Percentiles rank a stretch among this genome's conserved stretches.
Evolutionary conservation across 2,329 filamentous ascomycete genomes (phyloP).

Genomic region (Aureobasidium sp.): DNA sequence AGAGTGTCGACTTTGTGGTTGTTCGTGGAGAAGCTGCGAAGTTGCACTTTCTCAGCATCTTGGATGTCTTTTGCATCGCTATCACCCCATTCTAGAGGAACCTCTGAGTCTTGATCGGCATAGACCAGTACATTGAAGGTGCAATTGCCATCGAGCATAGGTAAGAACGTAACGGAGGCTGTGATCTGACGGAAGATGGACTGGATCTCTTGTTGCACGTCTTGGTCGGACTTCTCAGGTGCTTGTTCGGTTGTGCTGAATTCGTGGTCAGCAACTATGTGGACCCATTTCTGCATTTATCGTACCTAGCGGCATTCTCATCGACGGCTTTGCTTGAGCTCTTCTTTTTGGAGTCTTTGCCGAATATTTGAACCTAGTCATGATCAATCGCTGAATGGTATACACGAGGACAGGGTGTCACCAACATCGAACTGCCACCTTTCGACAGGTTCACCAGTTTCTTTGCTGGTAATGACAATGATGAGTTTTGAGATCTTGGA

Average conservation of each 20-base stretch:
- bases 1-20: constrained; percentile 91
- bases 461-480: constrained; percentile 93
- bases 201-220: constrained; percentile 94
- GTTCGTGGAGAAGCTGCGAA: constrained; percentile 91
- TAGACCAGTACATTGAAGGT: constrained; percentile 99
- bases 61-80: constrained; percentile 95
- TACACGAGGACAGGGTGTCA: constrained; percentile 10
- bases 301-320: constrained; percentile 60
- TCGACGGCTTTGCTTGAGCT: constrained; percentile 37
- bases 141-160: constrained; percentile 87
- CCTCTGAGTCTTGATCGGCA: constrained; percentile 90
- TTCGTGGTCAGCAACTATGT: background rate
- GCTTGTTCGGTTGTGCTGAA: background rate
- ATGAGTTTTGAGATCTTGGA: constrained; percentile 97
- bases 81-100: constrained; percentile 97
- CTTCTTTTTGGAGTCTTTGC: constrained; percentile 42
- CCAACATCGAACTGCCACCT: constrained; percentile 93
- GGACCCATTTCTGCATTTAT: background rate
- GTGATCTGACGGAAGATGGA: constrained; percentile 97
- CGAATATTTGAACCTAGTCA: constrained; percentile 51
- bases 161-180: constrained; percentile 91
- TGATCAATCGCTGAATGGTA: constrained; percentile 24
- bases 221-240: constrained; percentile 76
- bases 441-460: constrained; percentile 92
- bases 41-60: constrained; percentile 88